Percentiles rank a stretch among this genome's conserved stretches.
These are phyloP conservation scores for Cyclocybe cylindracea DNA, from an alignment of 768 basidiomycete species.

Conservation along the genomic window DNA sequence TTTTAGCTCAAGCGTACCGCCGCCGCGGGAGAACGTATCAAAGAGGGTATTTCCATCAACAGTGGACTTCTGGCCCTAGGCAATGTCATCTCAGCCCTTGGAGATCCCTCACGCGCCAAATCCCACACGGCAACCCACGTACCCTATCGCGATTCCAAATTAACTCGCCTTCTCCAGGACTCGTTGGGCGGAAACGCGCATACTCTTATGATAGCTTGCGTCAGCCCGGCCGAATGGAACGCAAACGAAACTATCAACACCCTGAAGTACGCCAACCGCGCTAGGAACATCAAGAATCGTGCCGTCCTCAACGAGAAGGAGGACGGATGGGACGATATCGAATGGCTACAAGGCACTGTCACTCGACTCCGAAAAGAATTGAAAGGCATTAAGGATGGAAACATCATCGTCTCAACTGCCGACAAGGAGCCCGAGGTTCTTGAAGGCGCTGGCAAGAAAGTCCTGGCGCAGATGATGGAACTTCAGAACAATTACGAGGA, in stretches of 20 bases:
- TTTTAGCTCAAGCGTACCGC: slow-evolving; percentile 90
- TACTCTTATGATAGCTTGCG: slow-evolving; percentile 98
- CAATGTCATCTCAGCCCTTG: slow-evolving; percentile 97
- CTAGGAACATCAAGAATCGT: slow-evolving; percentile 95
- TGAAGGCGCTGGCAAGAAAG: slow-evolving; percentile 73
- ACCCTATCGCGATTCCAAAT: slow-evolving; percentile 98
- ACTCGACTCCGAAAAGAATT: slow-evolving; percentile 85
- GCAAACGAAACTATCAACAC: slow-evolving; percentile 92
- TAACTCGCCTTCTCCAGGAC: slow-evolving; percentile 94
- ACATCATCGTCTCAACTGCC: slow-evolving; percentile 26
- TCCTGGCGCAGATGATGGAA: slow-evolving; percentile 79
- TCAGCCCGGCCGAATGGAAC: slow-evolving; percentile 96
- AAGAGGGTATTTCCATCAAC: slow-evolving; percentile 99
- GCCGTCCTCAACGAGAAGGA: slow-evolving; percentile 92
- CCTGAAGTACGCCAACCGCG: slow-evolving; percentile 96
- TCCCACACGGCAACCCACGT: slow-evolving; percentile 85
- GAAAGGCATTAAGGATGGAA: slow-evolving; percentile 75
- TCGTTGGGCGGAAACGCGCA: slow-evolving; percentile 97
- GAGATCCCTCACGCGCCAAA: slow-evolving; percentile 87
- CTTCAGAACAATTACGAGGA: slow-evolving; percentile 86
- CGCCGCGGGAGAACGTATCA: slow-evolving; percentile 93
- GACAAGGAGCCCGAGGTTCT: slow-evolving; percentile 37
- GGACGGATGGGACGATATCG: slow-evolving; percentile 98
- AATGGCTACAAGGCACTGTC: slow-evolving; percentile 91
- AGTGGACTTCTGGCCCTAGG: slow-evolving; percentile 94